Evolutionary conservation across 139 green algal species (phyloP).

Genomic region (Coccomyxa sp.): DNA sequence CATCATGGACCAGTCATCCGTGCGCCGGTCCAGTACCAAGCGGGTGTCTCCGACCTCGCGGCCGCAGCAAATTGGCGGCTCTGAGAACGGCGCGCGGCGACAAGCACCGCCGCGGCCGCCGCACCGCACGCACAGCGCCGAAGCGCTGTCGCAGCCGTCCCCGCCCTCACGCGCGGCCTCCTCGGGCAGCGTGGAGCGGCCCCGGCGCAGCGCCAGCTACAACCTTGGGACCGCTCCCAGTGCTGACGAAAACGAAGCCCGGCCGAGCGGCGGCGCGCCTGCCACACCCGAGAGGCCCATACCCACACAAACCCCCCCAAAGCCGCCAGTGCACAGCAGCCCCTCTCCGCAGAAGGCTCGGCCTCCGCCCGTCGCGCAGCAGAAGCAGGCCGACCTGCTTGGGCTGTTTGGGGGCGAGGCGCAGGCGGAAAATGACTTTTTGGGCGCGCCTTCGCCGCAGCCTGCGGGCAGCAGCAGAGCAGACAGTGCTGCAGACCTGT

Average conservation of each 20-base stretch:
- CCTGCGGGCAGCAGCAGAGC: no score
- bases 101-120: neutral
- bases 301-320: no score
- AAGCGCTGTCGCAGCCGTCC: neutral
- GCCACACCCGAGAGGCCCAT: no score
- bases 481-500: no score
- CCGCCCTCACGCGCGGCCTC: neutral
- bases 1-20: constrained; percentile 30
- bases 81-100: neutral
- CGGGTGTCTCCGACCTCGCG: neutral
- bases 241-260: neutral
- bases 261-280: no score
- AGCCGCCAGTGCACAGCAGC: no score
- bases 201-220: neutral
- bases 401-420: no score
- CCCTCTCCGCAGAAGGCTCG: no score
- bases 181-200: neutral
- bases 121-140: neutral
- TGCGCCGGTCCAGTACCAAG: constrained; percentile 14
- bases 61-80: neutral
- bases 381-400: no score
- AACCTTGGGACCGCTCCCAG: neutral
- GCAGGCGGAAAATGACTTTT: no score
- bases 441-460: no score
- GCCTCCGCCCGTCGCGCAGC: no score